A percentile compares a stretch with the other conserved stretches of the same genome.
phyloP scores from a whole-genome alignment of 257 asterid species.

The Solanum clarkiae region DNA sequence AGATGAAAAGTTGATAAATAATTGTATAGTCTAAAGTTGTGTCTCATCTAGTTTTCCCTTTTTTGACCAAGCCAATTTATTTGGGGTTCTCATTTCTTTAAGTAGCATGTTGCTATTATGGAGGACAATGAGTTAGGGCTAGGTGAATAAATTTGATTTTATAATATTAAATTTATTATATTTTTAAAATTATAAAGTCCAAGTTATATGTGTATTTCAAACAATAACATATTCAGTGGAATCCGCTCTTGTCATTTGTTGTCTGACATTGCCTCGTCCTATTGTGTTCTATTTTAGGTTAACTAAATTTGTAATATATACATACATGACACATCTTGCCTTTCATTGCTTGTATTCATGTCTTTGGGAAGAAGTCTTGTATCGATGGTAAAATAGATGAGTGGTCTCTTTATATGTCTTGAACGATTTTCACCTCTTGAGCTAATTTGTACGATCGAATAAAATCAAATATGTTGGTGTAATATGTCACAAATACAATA shows the following conservation, averaged over 20 bases:
- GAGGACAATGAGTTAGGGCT: not conserved
- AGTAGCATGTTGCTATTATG: not conserved
- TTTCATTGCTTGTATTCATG: not conserved
- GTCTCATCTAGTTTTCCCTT: not conserved
- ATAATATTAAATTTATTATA: no score
- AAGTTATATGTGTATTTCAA: no score
- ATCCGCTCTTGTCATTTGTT: not conserved
- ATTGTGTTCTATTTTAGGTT: not conserved
- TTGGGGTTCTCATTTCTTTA: not conserved
- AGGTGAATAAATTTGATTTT: no score
- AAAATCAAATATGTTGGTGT: no score
- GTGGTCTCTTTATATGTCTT: not conserved
- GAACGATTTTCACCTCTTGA: not conserved
- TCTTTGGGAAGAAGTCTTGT: not conserved
- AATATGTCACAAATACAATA: no score
- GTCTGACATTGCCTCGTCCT: not conserved
- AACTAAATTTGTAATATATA: not conserved
- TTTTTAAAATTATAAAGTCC: no score
- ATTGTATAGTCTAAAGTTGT: not conserved
- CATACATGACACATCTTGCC: not conserved
- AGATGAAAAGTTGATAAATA: not conserved
- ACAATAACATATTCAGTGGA: no score
- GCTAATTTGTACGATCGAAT: not conserved
- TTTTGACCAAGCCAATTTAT: not conserved
- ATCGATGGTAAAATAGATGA: no score